phyloP scores from a whole-genome alignment of 2,329 filamentous ascomycete species.

The Aureobasidium sp. region DNA sequence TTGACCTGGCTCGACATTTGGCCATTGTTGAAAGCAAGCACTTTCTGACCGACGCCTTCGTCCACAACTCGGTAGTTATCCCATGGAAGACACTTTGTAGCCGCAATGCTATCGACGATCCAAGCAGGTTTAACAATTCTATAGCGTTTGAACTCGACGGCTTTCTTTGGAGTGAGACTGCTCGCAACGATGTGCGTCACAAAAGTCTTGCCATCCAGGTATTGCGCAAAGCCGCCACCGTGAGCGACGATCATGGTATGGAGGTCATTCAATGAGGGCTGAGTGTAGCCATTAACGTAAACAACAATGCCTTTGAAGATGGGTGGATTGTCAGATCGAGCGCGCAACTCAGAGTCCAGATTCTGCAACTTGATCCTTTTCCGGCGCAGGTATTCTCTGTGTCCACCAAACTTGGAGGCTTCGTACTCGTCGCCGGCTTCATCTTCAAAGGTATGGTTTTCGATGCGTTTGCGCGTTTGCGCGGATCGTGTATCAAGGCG shows the following conservation, averaged over 20 bases:
- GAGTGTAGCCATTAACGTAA: constrained; percentile 92
- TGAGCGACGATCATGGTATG: constrained; percentile 82
- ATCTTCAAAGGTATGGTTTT: constrained; percentile 65
- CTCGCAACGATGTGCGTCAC: constrained; percentile 95
- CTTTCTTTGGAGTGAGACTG: constrained; percentile 84
- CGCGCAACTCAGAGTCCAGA: constrained; percentile 73
- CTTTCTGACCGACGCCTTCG: constrained; percentile 74
- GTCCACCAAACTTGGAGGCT: constrained; percentile 78
- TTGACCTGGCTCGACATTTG: constrained; percentile 61
- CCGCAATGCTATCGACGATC: constrained; percentile 82
- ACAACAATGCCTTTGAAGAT: constrained; percentile 89
- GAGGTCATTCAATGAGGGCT: constrained; percentile 83
- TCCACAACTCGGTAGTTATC: constrained; percentile 75
- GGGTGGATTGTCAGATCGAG: constrained; percentile 64
- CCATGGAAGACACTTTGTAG: constrained; percentile 80
- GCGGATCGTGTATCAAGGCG: constrained; percentile 54
- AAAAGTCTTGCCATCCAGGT: constrained; percentile 87
- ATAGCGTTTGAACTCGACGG: constrained; percentile 78
- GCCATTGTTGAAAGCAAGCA: constrained; percentile 58
- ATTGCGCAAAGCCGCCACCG: constrained; percentile 93
- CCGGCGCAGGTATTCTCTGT: constrained; percentile 83
- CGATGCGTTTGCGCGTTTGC: constrained; percentile 56
- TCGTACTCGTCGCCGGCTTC: constrained; percentile 90
- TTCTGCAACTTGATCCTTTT: constrained; percentile 99
- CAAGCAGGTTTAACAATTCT: constrained; percentile 91